Base-by-base conservation (phyloP, 176 grass and related monocot genomes). In the Leersia perrieri region DNA sequence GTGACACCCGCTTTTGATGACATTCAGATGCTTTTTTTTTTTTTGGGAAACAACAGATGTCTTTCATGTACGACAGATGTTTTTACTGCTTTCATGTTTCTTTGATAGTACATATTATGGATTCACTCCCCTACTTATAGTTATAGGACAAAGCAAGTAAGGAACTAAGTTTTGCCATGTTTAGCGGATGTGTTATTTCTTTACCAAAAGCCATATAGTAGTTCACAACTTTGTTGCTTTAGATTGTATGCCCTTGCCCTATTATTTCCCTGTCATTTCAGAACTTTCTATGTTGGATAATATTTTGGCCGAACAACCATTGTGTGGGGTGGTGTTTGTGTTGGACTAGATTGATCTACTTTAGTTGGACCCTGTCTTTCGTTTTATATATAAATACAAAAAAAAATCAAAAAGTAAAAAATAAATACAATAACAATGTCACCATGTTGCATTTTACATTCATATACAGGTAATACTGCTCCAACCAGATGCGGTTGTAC, bases 401-500 rank as follows among this genome's bases (percentile, higher is more conserved):
- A 74, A 30, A 15, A 47, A 11, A 9, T 25, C 14, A 3, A 3
- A 42, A 42, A 42, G 14, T 12, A 0, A 12, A 42, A 41, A 41
- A 41, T n/a, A n/a, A n/a, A n/a, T n/a, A 23, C 9, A 62, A 42
- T 13, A 74, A 31, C 3, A 16, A 51, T 25, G 9, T 27, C 62
- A 20, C 29, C 1, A 0, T 72, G 33, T 16, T 57, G 13, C 16
- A 30, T 85, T 53, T 63, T 63, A 23, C 8, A 34, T 41, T 18
- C 18, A 42, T 27, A 3, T 18, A 45, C 87, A 89, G 87, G 13
- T 58, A 0, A 70, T 41, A 64, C 20, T 27, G 14, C 27, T 63
- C 29, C 2, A 36, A 68, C 28, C 63, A 27, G 20, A 98, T 98
- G 86, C 47, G 84, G 66, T 64, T 87, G 23, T 87, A 86, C 80